Evolutionary conservation across 805 yeast genomes (phyloP), one percentile per base, ranked within the genome.

Genomic region (Naumovozyma castellii): DNA sequence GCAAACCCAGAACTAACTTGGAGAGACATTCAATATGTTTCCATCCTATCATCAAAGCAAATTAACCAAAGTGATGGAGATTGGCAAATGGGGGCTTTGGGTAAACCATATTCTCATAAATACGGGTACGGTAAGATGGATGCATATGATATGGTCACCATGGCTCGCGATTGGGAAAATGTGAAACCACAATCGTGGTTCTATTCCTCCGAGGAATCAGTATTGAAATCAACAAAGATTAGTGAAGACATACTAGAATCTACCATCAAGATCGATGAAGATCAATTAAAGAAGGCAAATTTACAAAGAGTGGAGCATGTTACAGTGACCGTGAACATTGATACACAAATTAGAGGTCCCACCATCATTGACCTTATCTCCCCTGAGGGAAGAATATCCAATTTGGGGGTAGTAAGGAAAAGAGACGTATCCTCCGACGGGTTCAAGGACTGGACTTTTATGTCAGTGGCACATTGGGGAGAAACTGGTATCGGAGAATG

Each of bases 381-480:
- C 3, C 98, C 98, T 3, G 52, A 60, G 25, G 95, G 95, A 1
- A 69, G 83, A 22, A 65, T 65, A 6, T 85, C 95, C 15, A 73
- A 76, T 34, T 68, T 92, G 44, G 96, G 92, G 0, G 73, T 78
- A 18, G 68, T 69, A 15, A 73, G 98, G 50, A 63, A 62, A 5
- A 48, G 62, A 15, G 98, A 92, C 59, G 47, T 42, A 6, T 68
- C 77, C 4, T 45, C 49, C 2, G 66, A 57, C 1, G 95, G 95
- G 0, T 82, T 85, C 47, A 50, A 57, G 4, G 69, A 82, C 49
- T 92, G 98, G 98, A 83, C 84, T 1, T 92, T 92, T 56, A 85
- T 88, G 85, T 75, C 90, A 9, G 97, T 92, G n/a, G 97, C 95
- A 1, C 97, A 92, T 59, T 92, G 97, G 97, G 96, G 96, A 31